A percentile compares a stretch with the other conserved stretches of the same genome.
Evolutionary conservation across 257 asterid genomes (phyloP).

Genomic region (Nicotiana otophora): DNA sequence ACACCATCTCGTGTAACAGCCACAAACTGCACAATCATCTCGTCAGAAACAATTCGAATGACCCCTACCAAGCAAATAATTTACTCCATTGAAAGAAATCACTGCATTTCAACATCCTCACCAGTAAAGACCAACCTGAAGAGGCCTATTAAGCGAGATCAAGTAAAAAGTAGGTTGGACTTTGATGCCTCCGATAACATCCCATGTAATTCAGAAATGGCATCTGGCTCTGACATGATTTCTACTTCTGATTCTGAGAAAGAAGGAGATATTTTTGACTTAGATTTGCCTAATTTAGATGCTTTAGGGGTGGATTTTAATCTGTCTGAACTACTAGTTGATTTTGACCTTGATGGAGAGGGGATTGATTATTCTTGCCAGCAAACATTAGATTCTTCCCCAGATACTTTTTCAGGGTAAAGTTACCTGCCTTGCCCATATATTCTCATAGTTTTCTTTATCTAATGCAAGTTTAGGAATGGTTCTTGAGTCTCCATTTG

Average conservation of each 20-base stretch:
- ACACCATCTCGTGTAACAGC: slow-evolving; percentile 53
- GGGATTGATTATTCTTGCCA: slow-evolving; percentile 25
- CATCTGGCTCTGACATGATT: slow-evolving; percentile 35
- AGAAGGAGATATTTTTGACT: slow-evolving; percentile 57
- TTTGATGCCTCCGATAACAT: slow-evolving; percentile 53
- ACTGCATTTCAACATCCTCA: slow-evolving; percentile 51
- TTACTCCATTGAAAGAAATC: slow-evolving; percentile 74
- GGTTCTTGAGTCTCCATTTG: not conserved
- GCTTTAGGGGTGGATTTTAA: slow-evolving; percentile 43
- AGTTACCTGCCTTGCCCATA: not conserved
- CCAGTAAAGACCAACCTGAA: slow-evolving; percentile 50
- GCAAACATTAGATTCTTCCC: slow-evolving; percentile 23
- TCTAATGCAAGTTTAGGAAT: not conserved
- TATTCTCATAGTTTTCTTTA: not conserved
- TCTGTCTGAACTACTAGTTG: slow-evolving; percentile 33
- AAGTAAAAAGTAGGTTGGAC: slow-evolving; percentile 80
- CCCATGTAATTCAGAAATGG: slow-evolving; percentile 38
- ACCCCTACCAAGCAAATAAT: slow-evolving; percentile 74
- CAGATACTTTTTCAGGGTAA: slow-evolving; percentile 39
- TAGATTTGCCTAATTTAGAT: slow-evolving; percentile 67
- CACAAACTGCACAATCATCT: slow-evolving; percentile 67
- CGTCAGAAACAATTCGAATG: slow-evolving; percentile 73
- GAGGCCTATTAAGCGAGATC: slow-evolving; percentile 53
- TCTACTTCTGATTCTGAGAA: slow-evolving; percentile 61
- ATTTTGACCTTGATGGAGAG: slow-evolving; percentile 34